These are phyloP conservation scores for Malassezia pachydermatis DNA, from an alignment of 1,284 basidiomycete species.

Conservation along the genomic window DNA sequence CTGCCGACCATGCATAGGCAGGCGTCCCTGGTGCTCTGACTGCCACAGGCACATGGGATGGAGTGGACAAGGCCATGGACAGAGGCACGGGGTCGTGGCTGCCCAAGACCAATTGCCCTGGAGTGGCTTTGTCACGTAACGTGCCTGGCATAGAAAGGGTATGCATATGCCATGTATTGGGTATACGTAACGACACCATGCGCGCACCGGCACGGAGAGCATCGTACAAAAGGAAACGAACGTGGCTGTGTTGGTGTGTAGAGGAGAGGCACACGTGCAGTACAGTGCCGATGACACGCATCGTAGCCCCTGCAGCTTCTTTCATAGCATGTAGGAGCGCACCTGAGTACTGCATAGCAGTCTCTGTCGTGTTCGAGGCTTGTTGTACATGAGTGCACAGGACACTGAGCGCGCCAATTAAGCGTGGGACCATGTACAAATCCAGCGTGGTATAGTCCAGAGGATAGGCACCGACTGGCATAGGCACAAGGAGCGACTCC, in stretches of 20 bases:
- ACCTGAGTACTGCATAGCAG: not conserved
- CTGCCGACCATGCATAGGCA: not conserved
- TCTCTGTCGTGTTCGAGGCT: not conserved
- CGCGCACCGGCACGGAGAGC: slow-evolving; percentile 5
- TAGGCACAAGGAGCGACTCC: not conserved
- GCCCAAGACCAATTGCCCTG: not conserved
- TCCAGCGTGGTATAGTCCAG: slow-evolving; percentile 11
- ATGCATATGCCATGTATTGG: not conserved
- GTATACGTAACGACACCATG: not conserved
- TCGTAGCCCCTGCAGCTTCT: slow-evolving; percentile 3
- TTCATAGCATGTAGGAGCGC: not conserved
- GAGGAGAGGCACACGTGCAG: slow-evolving; percentile 11
- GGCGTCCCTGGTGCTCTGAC: not conserved
- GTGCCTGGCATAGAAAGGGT: not conserved
- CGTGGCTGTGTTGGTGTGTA: slow-evolving; percentile 1
- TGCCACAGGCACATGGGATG: not conserved
- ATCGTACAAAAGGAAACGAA: slow-evolving; percentile 13
- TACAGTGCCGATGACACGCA: slow-evolving; percentile 14
- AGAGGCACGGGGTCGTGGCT: slow-evolving; percentile 1
- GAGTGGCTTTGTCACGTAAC: not conserved
- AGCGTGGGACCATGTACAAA: slow-evolving; percentile 13
- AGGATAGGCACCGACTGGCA: not conserved
- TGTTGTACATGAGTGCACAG: slow-evolving; percentile 1
- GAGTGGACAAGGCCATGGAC: not conserved
- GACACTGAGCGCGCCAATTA: slow-evolving; percentile 5